These are phyloP conservation scores for Amphibolis antarctica DNA, from an alignment of 106 monocot species.

Conservation along the genomic window DNA sequence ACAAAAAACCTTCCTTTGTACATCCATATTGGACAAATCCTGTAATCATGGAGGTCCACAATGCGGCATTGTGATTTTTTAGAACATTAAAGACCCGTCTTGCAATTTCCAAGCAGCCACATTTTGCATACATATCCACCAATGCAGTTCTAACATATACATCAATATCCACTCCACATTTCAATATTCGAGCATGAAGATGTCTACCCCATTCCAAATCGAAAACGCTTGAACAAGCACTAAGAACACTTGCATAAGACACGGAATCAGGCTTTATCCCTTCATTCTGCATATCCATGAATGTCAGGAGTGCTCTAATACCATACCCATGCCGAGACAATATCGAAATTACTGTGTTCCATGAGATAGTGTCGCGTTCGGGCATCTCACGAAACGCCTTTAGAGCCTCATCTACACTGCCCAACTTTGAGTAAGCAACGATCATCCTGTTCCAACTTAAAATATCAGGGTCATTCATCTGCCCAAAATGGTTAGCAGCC, in stretches of 20 bases:
- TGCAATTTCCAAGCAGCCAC: slow-evolving; percentile 44
- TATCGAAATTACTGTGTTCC: slow-evolving; percentile 75
- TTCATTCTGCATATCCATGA: slow-evolving; percentile 39
- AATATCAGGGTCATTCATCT: slow-evolving; percentile 36
- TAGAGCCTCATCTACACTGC: slow-evolving; percentile 30
- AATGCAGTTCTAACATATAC: slow-evolving; percentile 51
- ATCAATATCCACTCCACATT: slow-evolving; percentile 24
- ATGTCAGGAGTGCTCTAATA: slow-evolving; percentile 31
- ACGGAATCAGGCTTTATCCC: slow-evolving; percentile 39
- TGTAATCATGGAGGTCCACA: slow-evolving; percentile 69
- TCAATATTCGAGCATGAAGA: slow-evolving; percentile 62
- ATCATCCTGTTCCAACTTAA: slow-evolving; percentile 76
- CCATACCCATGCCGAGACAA: slow-evolving; percentile 28
- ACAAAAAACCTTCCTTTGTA: slow-evolving; percentile 32
- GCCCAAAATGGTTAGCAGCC: slow-evolving; percentile 39
- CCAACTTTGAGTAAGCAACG: slow-evolving; percentile 32
- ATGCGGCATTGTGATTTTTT: slow-evolving; percentile 25
- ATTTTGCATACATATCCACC: slow-evolving; percentile 85
- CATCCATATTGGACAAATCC: slow-evolving; percentile 42
- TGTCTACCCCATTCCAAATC: slow-evolving; percentile 51
- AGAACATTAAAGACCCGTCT: slow-evolving; percentile 42
- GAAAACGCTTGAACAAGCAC: slow-evolving; percentile 40
- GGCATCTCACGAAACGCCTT: slow-evolving; percentile 46
- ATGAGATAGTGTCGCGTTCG: slow-evolving; percentile 56
- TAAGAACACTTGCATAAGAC: slow-evolving; percentile 51